Evolutionary conservation across 192 early-diverging fungal species (phyloP), one percentile per base, ranked within the genome.

Genomic region (Rhizoclosmatium sp.): DNA sequence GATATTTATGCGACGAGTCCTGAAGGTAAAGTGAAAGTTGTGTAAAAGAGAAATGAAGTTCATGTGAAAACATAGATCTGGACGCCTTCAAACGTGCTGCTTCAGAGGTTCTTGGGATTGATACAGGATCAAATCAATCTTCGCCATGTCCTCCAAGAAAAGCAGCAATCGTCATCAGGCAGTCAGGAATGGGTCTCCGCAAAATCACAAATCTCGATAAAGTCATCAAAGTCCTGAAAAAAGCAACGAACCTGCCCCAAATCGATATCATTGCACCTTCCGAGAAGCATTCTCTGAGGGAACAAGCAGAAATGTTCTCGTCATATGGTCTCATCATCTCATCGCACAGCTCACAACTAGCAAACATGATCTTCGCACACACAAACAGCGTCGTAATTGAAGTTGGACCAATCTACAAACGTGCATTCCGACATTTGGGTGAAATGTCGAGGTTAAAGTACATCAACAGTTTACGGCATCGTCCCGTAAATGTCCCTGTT

Each of bases 331-430:
- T 69, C 19, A 46, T 69, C 10, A 44, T 69, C 31, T 42, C 31
- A 23, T 47, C 42, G n/a, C 67, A 69, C 3, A 69, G 67, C 67
- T 47, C 42, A 42, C 67, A 69, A 44, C 67, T 69, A 7, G 23
- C 67, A 44, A 69, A 69, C 46, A 23, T 69, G 45, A 44, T 69
- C 7, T 69, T 69, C 46, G 67, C 67, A 48, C 67, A 69, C 45
- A 47, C 21, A 42, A 47, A 47, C 42, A 42, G 31, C 12, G 67
- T 69, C 46, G 67, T 69, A 9, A n/a, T 69, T 47, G 67, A 69
- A 47, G 67, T 69, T 9, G 12, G 42, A 16, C 67, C 67, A 21
- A 44, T 69, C 31, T 69, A 69, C 46, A 69, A 69, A 44, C 39
- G 44, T 3, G 67, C 67, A 44, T 69, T 69, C 19, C 19, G 31